Evolutionary conservation across 257 asterid genomes (phyloP).

Genomic region (Rhazya stricta): DNA sequence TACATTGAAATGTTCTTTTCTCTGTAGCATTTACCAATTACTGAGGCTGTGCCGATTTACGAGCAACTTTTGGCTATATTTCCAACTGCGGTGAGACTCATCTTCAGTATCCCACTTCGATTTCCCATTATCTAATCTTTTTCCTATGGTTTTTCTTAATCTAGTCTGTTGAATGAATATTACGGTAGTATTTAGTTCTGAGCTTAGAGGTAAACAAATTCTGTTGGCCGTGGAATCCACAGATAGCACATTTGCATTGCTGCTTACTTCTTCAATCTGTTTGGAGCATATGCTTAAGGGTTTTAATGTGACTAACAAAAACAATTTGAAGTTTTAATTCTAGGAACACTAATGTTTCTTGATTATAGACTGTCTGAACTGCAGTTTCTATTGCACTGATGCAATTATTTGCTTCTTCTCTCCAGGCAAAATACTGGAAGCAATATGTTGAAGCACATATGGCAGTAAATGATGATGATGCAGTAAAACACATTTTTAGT

Average conservation of each 20-base stretch:
- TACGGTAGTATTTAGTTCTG: not conserved
- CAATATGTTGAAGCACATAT: constrained; percentile 91
- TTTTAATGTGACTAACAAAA: not conserved
- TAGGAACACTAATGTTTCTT: not conserved
- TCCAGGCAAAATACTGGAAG: constrained; percentile 91
- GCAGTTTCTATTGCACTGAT: constrained; percentile 4
- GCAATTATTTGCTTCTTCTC: constrained; percentile 5
- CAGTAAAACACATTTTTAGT: constrained; percentile 77
- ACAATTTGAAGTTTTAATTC: not conserved
- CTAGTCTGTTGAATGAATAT: not conserved
- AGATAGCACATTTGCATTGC: not conserved
- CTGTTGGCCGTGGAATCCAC: not conserved
- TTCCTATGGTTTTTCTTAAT: not conserved
- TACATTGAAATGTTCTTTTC: not conserved
- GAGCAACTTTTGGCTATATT: constrained; percentile 77
- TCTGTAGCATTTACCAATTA: constrained; percentile 59
- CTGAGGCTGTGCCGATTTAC: constrained; percentile 72
- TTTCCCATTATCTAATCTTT: not conserved
- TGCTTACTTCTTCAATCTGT: not conserved
- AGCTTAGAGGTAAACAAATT: not conserved
- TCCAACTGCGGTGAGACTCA: constrained; percentile 69
- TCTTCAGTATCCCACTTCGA: not conserved
- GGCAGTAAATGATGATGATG: constrained; percentile 87
- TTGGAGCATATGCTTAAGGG: not conserved
- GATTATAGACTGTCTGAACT: not conserved